Base-by-base conservation (phyloP, 192 early-diverging fungal genomes). In the Linderina pennispora region DNA sequence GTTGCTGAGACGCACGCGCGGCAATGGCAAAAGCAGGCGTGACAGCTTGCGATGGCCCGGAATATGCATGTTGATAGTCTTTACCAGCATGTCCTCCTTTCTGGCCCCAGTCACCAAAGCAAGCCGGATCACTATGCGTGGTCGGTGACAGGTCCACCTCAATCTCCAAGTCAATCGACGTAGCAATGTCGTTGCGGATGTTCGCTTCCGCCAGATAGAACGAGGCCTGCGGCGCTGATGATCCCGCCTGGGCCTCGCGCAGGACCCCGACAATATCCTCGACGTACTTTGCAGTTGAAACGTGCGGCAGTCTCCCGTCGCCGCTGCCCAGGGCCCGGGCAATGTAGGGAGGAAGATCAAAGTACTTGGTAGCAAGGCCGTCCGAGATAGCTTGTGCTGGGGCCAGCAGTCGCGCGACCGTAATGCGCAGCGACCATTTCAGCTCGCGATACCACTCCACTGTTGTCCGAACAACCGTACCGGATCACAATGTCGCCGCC, bases 201-300 rank as follows among this genome's bases (percentile, higher is more conserved):
- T 58, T 46, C 18, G 64, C 9, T 14, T 62, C 67, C 2, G 56
- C 67, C 32, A 71, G 42, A 15, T 48, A 71, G 19, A 56, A 64
- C 24, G 28, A 32, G 18, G 63, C 60, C 36, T 43, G 42, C n/a
- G 13, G 35, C 23, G 28, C 3, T 9, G 32, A 9, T 22, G 16
- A 3, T 9, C 17, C 17, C 11, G 16, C 43, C 0, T 28, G n/a
- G 15, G 46, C 59, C 7, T 44, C 43, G 1, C 43, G 39, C 36
- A 63, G 40, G 4, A 50, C 31, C 9, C n/a, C 7, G 5, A 39
- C 41, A 22, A 62, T 16, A 17, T 54, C 59, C 4, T 22, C 17
- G 8, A 32, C 36, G 18, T 40, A 35, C 2, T 19, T 23, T 11
- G 33, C 34, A 4, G 36, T 14, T 0, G 48, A 21, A 23, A 22